Percentiles rank a stretch among this genome's conserved stretches.
phyloP scores from a whole-genome alignment of 2,329 filamentous ascomycete genomes.

The Raffaelea arxii region DNA sequence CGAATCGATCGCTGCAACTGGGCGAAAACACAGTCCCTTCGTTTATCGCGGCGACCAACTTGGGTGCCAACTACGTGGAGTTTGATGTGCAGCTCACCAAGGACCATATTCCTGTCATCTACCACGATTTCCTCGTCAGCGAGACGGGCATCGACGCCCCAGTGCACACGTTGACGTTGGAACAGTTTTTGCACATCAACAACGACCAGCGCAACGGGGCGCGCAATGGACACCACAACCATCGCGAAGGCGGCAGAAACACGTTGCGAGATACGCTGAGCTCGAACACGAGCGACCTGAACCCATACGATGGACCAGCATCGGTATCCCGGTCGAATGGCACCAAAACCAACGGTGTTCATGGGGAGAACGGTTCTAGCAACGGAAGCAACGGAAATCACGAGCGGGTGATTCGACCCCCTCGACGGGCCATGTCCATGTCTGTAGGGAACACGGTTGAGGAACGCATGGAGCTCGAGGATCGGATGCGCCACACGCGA shows the following conservation, averaged over 20 bases:
- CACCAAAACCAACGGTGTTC: too few species aligned
- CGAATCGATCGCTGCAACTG: conserved; percentile 79
- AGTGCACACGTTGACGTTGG: conserved; percentile 86
- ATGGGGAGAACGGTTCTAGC: conserved; percentile 3
- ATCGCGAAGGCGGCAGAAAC: too few species aligned
- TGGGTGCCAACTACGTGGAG: conserved; percentile 69
- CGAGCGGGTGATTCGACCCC: conserved; percentile 8
- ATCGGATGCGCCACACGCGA: conserved; percentile 94
- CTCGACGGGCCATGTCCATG: conserved; percentile 46
- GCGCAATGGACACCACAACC: too few species aligned
- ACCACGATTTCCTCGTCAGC: conserved; percentile 95
- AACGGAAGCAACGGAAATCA: conserved; percentile 8
- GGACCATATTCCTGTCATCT: conserved; percentile 95
- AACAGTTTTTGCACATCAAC: conserved; percentile 90
- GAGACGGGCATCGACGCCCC: conserved; percentile 96
- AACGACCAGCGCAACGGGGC: conserved; percentile 10
- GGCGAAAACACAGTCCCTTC: conserved; percentile 95
- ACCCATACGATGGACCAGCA: too few species aligned
- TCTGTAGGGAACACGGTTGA: conserved; percentile 26
- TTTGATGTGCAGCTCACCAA: conserved; percentile 97
- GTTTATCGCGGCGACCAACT: conserved; percentile 89
- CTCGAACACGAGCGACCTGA: too few species aligned
- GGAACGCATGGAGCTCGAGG: conserved; percentile 37
- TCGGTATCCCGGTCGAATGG: too few species aligned
- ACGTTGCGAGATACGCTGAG: too few species aligned